Evolutionary conservation across 768 basidiomycete species (phyloP).

Genomic region (Tylopilus felleus): DNA sequence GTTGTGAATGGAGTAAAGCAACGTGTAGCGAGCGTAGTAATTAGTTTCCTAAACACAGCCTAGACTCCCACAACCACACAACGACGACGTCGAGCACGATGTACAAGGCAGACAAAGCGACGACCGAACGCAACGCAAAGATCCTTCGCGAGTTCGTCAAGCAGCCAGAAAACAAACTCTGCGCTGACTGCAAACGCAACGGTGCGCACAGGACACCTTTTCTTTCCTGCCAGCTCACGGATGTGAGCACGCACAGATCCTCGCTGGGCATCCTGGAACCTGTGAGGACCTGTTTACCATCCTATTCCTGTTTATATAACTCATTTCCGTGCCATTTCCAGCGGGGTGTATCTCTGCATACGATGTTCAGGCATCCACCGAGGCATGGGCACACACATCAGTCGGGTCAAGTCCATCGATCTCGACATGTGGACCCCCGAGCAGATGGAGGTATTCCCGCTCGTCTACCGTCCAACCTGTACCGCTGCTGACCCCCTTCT

Average conservation of each 20-base stretch:
- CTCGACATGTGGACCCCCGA: slow-evolving; percentile 97
- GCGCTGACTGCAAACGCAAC: slow-evolving; percentile 96
- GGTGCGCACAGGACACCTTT: slow-evolving; percentile 49
- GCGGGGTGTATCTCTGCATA: slow-evolving; percentile 93
- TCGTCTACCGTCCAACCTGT: background rate
- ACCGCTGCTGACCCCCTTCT: background rate
- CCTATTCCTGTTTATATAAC: background rate
- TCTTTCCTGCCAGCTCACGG: background rate
- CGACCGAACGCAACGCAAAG: slow-evolving; percentile 73
- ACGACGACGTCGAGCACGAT: slow-evolving; percentile 26
- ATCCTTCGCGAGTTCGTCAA: slow-evolving; percentile 87
- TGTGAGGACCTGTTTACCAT: slow-evolving; percentile 47
- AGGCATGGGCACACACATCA: slow-evolving; percentile 97
- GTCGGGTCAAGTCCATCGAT: slow-evolving; percentile 95
- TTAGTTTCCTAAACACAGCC: background rate
- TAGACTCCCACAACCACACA: background rate
- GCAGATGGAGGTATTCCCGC: slow-evolving; percentile 78
- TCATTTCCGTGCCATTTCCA: slow-evolving; percentile 28
- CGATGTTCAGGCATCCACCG: slow-evolving; percentile 97
- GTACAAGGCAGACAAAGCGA: slow-evolving; percentile 75
- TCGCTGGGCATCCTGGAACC: slow-evolving; percentile 97
- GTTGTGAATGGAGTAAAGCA: too few species aligned
- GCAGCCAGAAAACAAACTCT: slow-evolving; percentile 86
- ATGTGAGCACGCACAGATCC: slow-evolving; percentile 68
- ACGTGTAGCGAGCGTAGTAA: slow-evolving; percentile 6